A percentile compares a stretch with the other conserved stretches of the same genome.
Evolutionary conservation across 2,329 filamentous ascomycete genomes (phyloP).

Genomic region (Ophiocordyceps camponoti-rufipedis): DNA sequence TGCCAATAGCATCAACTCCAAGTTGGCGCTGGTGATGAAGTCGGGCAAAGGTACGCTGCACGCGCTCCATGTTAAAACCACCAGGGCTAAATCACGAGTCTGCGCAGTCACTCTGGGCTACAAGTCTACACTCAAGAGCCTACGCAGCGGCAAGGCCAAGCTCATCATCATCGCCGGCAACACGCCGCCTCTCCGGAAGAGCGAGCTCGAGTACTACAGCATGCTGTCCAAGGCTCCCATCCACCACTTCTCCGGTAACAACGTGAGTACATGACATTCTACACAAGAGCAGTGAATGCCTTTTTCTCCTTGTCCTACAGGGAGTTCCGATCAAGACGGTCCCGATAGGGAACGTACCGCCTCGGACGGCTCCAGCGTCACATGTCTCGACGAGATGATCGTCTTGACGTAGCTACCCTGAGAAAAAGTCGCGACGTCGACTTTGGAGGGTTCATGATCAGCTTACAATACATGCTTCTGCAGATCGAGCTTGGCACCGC

Average conservation of each 20-base stretch:
- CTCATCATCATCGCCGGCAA: conserved; percentile 87
- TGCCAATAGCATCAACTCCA: conserved; percentile 50
- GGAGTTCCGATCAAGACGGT: background rate
- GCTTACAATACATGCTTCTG: conserved; percentile 33
- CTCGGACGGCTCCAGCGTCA: background rate
- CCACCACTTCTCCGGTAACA: conserved; percentile 97
- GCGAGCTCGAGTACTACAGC: conserved; percentile 87
- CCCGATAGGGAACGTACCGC: background rate
- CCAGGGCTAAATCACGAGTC: background rate
- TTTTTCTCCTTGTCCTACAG: background rate
- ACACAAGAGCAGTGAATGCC: background rate
- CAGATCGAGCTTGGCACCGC: conserved; percentile 97
- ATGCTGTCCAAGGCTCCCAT: conserved; percentile 89
- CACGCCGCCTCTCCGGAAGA: conserved; percentile 95
- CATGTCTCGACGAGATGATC: background rate
- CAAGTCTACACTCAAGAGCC: conserved; percentile 51
- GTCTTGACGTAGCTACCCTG: conserved; percentile 41
- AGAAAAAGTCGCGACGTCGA: conserved; percentile 66
- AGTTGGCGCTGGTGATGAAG: conserved; percentile 45
- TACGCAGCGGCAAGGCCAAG: conserved; percentile 96
- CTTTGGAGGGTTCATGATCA: conserved; percentile 67
- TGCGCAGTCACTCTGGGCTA: conserved; percentile 20
- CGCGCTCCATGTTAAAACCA: background rate
- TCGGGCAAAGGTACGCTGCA: conserved; percentile 51
- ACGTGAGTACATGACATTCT: conserved; percentile 50